Base-by-base conservation (phyloP, 805 yeast species). In the Starmerella apicola region DNA sequence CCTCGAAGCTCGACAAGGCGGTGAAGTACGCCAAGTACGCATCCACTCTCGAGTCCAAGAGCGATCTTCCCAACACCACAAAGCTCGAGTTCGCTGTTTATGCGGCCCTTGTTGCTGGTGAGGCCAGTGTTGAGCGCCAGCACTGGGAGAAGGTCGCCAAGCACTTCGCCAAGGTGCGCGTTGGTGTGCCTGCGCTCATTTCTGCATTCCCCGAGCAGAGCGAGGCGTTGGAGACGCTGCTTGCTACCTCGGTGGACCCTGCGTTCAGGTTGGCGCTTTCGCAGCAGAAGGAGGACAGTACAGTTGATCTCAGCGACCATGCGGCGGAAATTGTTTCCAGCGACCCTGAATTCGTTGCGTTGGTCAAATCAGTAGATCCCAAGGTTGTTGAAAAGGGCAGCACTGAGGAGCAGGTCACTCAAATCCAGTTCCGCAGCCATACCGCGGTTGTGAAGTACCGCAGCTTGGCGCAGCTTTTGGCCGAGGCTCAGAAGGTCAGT, bases 1-100 rank as follows among this genome's bases (percentile, higher is more conserved):
- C 67, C 9, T 71, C 85, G 21, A 81, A 81, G 57, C 69, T 80
- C 45, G 82, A 78, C 54, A 78, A 72, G 57, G 74, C 88, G 1
- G 57, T 68, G 22, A 58, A 59, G 34, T 65, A 65, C 37, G 59
- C 70, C 17, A 56, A 61, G 30, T 64, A 64, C 23, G 58, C 82
- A 24, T 53, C 51, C 8, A 28, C 36, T 15, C 33, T 43, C 10
- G 39, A 16, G 5, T 21, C 37, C 9, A 34, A 34, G 4, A 39
- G 42, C 10, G 49, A 39, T 29, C 34, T 31, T 36, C 27, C 59
- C 22, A 40, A 37, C 19, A 20, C 36, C 10, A 51, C 38, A 5
- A 27, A 21, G 42, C 40, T 44, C 52, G 37, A 56, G 54, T 34
- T 39, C 46, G 21, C 43, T 36, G 29, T 44, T 50, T 57, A 55